Evolutionary conservation across 2,329 filamentous ascomycete genomes (phyloP), one percentile per base, ranked within the genome.

Genomic region (Stachybotrys elegans): DNA sequence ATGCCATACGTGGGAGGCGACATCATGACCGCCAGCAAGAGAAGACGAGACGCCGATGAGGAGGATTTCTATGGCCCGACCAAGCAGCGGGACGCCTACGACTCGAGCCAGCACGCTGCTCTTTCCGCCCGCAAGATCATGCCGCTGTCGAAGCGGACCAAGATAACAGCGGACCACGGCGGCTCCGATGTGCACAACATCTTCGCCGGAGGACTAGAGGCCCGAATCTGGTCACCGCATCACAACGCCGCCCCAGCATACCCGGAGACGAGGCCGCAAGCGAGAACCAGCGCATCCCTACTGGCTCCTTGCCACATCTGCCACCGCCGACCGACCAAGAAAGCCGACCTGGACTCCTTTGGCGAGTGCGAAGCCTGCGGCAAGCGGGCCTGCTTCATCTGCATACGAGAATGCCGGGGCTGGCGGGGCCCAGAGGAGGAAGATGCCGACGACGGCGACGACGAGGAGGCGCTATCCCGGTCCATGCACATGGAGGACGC

Each of bases 251-350:
- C n/a, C n/a, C n/a, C n/a, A 16, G 34, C 19, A 36, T 17, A 7
- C 13, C 5, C 34, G 7, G 29, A 4, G 9, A 7, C 34, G 6
- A 13, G 23, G n/a, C 38, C 29, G 22, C 38, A 13, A 11, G 9
- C 38, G 12, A 42, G 44, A 31, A 27, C 49, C 19, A 54, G 46
- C 32, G 43, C 48, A 22, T 47, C 58, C 4, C 51, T 65, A 5
- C 65, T 81, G 21, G 67, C 64, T 31, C 74, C 82, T 0, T 88
- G 84, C 59, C 80, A 86, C 63, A 78, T 86, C 50, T 88, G 84
- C 69, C 76, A 77, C 54, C 76, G 81, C 34, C 75, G 76, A 43
- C 84, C 84, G 2, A 82, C 73, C 42, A 79, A 79, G 52, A 84
- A 78, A 57, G 73, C 72, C 6, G 81, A 87, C 45, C 71, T 87